Base-by-base conservation (phyloP, 441 rosid species). In the Populus hybrid region DNA sequence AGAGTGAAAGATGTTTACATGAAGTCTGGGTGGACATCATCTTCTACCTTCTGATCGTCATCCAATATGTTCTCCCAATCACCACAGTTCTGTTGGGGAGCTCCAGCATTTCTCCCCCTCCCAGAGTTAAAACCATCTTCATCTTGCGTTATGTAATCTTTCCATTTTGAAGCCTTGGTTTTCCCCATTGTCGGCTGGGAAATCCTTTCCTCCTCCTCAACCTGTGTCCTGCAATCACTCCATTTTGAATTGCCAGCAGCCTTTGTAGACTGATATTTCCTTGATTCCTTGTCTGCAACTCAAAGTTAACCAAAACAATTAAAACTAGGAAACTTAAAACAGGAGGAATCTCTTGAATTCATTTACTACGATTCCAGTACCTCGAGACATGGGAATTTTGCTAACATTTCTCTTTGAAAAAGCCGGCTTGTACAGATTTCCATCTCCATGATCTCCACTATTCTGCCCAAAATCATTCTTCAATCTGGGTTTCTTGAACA, bases 21-120 rank as follows among this genome's bases (percentile, higher is more conserved):
- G 81, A 89, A 92, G 81, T 92, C 92, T 59, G 93, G 95, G 82
- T 90, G 93, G 64, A 89, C 82, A 40, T 90, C 94, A 20, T 93
- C 98, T 69, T 92, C 94, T 67, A 90, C 93, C 57, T 67, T 82
- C 73, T 83, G 85, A 53, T 79, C 59, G 59, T 50, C 86, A 10
- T 80, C 73, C 11, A 81, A 14, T 57, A 46, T 42, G n/a, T 53
- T 81, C 74, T 85, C 81, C 79, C 73, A 75, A 38, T 75, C 70
- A 28, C 75, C 84, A n/a, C 65, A 63, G 46, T 78, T 78, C 77
- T 77, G 78, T 32, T 40, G 72, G 20, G 67, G 35, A 40, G 70
- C 80, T 73, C 81, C 76, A 61, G 14, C 61, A 3, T 8, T 68
- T 11, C 30, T 76, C 35, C 36, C n/a, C 18, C 42, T 77, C 53